Evolutionary conservation across 2,329 filamentous ascomycete species (phyloP).

Genomic region (Trichophyton benhamiae): DNA sequence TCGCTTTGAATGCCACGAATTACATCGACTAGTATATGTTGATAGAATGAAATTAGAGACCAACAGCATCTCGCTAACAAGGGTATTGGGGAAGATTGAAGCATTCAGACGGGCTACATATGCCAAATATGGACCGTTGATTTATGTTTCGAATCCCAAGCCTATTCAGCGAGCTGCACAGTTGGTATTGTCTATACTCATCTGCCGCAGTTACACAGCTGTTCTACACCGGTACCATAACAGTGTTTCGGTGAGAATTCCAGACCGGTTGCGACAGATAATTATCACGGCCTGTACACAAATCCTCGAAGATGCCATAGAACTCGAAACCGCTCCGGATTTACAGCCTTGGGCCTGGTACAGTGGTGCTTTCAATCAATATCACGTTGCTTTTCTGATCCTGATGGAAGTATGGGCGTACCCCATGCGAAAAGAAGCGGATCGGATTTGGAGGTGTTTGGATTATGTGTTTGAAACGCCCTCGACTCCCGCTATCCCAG

Average conservation of each 20-base stretch:
- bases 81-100: constrained; percentile 56
- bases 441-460: constrained; percentile 57
- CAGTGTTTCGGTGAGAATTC: constrained; percentile 22
- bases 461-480: constrained; percentile 54
- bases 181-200: constrained; percentile 52
- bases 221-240: constrained; percentile 56
- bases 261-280: constrained; percentile 49
- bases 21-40: constrained; percentile 58
- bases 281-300: constrained; percentile 49
- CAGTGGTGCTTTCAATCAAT: constrained; percentile 57
- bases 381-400: constrained; percentile 57
- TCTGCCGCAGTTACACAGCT: constrained; percentile 53
- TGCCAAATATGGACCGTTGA: constrained; percentile 51
- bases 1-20: constrained; percentile 60
- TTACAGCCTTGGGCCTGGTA: constrained; percentile 58
- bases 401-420: constrained; percentile 54
- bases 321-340: constrained; percentile 41
- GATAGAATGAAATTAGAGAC: constrained; percentile 54
- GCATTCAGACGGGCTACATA: constrained; percentile 53
- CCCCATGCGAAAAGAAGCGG: constrained; percentile 45
- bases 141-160: constrained; percentile 40
- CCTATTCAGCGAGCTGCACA: constrained; percentile 53
- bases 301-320: constrained; percentile 43
- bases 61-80: constrained; percentile 49
- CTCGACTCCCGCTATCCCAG: constrained; percentile 39